These are phyloP conservation scores for Cyberlindnera mississippiensis DNA, from an alignment of 805 yeast genomes.

Conservation along the genomic window DNA sequence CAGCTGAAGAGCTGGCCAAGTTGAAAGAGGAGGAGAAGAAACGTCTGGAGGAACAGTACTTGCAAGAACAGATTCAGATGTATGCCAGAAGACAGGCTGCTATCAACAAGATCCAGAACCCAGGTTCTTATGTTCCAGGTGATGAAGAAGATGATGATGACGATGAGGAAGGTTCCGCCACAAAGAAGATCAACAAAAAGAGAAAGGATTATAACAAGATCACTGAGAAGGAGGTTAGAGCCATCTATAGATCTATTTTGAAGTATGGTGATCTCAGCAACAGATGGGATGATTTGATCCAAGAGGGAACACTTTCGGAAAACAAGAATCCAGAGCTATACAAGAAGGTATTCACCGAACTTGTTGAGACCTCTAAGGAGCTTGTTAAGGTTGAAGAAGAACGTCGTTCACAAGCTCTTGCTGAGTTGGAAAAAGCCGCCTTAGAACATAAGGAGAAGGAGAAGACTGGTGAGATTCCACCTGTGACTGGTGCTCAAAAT, in stretches of 20 bases:
- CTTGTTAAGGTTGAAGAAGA: constrained; percentile 62
- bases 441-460: constrained; percentile 46
- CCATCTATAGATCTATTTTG: constrained; percentile 76
- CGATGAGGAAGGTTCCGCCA: constrained; percentile 23
- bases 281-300: constrained; percentile 80
- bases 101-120: constrained; percentile 52
- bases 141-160: constrained; percentile 38
- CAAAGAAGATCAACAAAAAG: constrained; percentile 29
- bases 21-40: constrained; percentile 89
- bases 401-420: constrained; percentile 51
- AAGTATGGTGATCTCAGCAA: constrained; percentile 74
- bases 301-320: constrained; percentile 84
- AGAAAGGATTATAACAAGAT: constrained; percentile 46
- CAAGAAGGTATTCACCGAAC: constrained; percentile 71
- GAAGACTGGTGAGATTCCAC: constrained; percentile 31
- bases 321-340: constrained; percentile 78
- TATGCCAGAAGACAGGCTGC: constrained; percentile 78
- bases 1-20: constrained; percentile 84
- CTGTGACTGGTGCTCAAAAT: constrained; percentile 32
- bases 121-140: constrained; percentile 38
- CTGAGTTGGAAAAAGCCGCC: constrained; percentile 58
- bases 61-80: constrained; percentile 87
- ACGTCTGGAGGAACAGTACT: constrained; percentile 77
- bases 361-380: constrained; percentile 57
- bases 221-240: constrained; percentile 83